These are phyloP conservation scores for Corymbia calophylla DNA, from an alignment of 441 rosid genomes.

Conservation along the genomic window DNA sequence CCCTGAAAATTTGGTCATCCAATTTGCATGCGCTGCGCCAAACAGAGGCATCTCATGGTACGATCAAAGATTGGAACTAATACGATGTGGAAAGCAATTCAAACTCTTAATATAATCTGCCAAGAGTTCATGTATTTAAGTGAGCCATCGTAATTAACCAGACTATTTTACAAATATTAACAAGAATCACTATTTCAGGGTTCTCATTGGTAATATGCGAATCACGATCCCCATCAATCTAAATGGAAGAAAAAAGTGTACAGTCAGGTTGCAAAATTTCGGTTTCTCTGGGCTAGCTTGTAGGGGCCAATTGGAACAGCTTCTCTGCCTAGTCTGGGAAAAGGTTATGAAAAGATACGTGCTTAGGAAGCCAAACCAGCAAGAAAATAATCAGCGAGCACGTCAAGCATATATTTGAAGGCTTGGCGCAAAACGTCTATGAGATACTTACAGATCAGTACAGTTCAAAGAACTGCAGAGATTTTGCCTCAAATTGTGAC, in stretches of 20 bases:
- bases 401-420: neutral
- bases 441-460: slow-evolving; percentile 68
- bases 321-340: slow-evolving; percentile 94
- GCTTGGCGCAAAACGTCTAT: neutral
- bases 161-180: neutral
- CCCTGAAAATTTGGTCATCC: neutral
- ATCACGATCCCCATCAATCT: neutral
- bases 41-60: neutral
- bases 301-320: slow-evolving; percentile 39
- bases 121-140: neutral
- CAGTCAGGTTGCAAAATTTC: slow-evolving; percentile 7
- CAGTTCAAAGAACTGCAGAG: slow-evolving; percentile 90
- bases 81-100: neutral
- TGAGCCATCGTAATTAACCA: neutral
- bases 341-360: slow-evolving; percentile 79
- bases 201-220: neutral
- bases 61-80: neutral
- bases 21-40: neutral
- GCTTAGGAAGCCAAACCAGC: slow-evolving; percentile 27
- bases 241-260: neutral
- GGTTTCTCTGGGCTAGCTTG: slow-evolving; percentile 22
- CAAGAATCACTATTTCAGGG: neutral
- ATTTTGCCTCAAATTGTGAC: slow-evolving; percentile 81
- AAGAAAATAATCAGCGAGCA: neutral
- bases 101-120: neutral